Evolutionary conservation across 2,329 filamentous ascomycete genomes (phyloP).

Genomic region (Colletotrichum cereale): DNA sequence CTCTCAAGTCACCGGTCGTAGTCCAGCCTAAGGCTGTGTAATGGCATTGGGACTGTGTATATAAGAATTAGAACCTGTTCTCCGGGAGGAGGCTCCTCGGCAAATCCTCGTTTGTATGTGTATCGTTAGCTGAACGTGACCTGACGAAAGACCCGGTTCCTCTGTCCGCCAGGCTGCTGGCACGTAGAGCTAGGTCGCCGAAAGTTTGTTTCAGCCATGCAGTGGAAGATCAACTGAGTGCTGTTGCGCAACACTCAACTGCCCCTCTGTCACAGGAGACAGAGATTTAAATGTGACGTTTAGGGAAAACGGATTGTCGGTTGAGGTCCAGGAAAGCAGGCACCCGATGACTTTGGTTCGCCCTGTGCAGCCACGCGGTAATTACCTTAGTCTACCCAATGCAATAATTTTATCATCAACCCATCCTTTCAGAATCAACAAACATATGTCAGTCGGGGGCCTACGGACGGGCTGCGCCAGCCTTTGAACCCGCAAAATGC

Average conservation of each 20-base stretch:
- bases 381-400: neutral
- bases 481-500: neutral
- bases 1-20: conserved; percentile 21
- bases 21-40: conserved; percentile 35
- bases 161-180: conserved; percentile 2
- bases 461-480: neutral
- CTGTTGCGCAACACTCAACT: conserved; percentile 18
- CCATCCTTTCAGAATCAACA: neutral
- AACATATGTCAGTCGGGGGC: conserved; percentile 3
- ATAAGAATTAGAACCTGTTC: conserved; percentile 42
- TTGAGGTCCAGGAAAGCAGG: neutral
- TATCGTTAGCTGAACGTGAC: conserved; percentile 3
- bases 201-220: conserved; percentile 36
- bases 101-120: conserved; percentile 30
- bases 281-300: neutral
- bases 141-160: neutral
- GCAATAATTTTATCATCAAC: neutral
- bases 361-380: neutral
- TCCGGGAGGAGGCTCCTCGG: conserved; percentile 33
- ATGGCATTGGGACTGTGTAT: conserved; percentile 41
- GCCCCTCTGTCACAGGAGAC: neutral
- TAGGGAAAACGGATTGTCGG: neutral
- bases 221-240: conserved; percentile 7
- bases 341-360: conserved; percentile 1
- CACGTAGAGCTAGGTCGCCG: conserved; percentile 7